These are phyloP conservation scores for Fusarium sp. DNA, from an alignment of 2,329 filamentous ascomycete species.

Conservation along the genomic window DNA sequence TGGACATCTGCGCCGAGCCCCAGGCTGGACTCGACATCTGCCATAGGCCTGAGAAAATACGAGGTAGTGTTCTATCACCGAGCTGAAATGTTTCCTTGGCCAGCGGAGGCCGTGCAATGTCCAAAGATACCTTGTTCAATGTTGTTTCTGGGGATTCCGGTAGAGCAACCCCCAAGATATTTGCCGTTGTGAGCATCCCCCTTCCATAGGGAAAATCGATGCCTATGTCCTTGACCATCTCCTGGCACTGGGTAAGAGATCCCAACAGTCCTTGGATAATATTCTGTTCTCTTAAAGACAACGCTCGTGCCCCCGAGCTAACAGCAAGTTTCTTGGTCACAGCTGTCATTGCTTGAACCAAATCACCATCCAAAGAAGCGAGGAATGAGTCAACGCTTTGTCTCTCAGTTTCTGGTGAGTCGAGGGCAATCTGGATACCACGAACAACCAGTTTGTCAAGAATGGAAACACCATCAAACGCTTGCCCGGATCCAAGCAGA, in stretches of 20 bases:
- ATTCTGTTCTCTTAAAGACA: accelerated
- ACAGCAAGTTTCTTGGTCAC: neutral
- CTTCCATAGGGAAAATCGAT: neutral
- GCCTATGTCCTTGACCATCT: neutral
- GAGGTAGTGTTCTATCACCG: neutral
- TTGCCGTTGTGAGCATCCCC: neutral
- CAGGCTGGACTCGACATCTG: neutral
- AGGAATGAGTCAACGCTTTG: neutral
- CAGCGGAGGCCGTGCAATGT: accelerated
- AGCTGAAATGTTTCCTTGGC: neutral
- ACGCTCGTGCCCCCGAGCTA: neutral
- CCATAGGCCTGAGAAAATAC: neutral
- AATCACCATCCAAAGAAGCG: neutral
- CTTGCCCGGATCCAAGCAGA: neutral
- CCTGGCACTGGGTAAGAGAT: neutral
- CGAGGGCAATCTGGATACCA: neutral
- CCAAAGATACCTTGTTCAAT: accelerated
- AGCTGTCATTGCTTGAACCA: neutral
- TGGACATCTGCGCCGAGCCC: neutral
- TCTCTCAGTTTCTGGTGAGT: neutral
- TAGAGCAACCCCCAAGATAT: neutral
- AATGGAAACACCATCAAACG: neutral
- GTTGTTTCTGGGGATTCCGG: neutral
- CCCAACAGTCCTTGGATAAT: neutral
- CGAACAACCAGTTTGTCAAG: neutral